Percentiles rank a stretch among this genome's conserved stretches.
Conservation (phyloP, 768 basidiomycete genomes). For the Chiua virens region DNA sequence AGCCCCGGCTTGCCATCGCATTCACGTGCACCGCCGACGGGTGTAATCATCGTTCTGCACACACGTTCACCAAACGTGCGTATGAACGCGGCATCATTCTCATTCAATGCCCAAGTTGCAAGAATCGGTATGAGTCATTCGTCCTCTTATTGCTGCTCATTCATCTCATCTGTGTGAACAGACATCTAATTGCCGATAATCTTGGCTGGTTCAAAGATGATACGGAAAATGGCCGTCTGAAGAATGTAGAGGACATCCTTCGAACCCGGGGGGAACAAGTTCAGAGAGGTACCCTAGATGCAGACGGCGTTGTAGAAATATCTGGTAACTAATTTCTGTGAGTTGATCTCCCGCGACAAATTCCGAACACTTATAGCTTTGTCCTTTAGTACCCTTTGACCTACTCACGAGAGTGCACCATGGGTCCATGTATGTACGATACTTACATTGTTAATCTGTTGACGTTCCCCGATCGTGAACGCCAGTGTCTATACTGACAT, state of each 20-base stretch:
- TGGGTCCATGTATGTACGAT: conserved; percentile 8
- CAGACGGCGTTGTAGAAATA: conserved; percentile 57
- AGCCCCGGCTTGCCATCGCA: conserved; percentile 70
- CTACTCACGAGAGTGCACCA: no score
- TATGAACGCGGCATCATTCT: conserved; percentile 90
- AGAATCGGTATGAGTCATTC: conserved; percentile 62
- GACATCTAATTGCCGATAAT: conserved; percentile 87
- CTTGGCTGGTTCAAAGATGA: conserved; percentile 89
- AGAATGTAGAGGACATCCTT: conserved; percentile 83
- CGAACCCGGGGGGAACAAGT: conserved; percentile 78
- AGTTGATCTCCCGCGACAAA: background rate
- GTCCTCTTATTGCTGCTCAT: background rate
- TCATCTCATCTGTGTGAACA: conserved; percentile 23
- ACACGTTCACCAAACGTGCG: conserved; percentile 80
- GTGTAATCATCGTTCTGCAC: conserved; percentile 80
- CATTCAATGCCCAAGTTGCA: conserved; percentile 88
- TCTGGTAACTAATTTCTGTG: conserved; percentile 25
- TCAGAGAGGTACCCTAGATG: conserved; percentile 46
- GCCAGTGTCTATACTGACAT: background rate
- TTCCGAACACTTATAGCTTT: background rate
- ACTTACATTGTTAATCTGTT: background rate
- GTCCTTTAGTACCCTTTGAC: background rate
- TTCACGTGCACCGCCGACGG: conserved; percentile 82
- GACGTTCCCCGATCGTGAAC: background rate
- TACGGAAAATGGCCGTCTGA: conserved; percentile 68